These are phyloP conservation scores for Theobroma grandiflorum DNA, from an alignment of 441 rosid genomes.

Conservation along the genomic window DNA sequence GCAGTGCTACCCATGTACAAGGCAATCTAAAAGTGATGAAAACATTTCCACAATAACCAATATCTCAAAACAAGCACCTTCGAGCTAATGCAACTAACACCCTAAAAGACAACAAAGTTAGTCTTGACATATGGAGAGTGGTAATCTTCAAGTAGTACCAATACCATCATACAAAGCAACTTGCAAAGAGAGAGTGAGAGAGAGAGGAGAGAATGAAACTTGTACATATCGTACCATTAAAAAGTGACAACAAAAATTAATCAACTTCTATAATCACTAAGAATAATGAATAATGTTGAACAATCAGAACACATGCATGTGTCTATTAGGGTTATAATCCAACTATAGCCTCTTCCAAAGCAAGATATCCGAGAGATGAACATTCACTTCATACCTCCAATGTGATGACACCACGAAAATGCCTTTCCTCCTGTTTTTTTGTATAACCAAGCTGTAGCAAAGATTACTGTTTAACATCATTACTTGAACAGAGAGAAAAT, in stretches of 20 bases:
- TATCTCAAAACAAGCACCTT: neutral
- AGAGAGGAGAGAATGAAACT: neutral
- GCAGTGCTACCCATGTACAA: neutral
- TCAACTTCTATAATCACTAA: conserved; percentile 9
- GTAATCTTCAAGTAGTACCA: neutral
- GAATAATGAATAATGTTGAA: neutral
- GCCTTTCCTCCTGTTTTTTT: conserved; percentile 94
- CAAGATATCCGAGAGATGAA: neutral
- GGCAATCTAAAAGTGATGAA: neutral
- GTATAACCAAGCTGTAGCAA: conserved; percentile 92
- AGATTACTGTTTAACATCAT: conserved; percentile 23
- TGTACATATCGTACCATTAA: neutral
- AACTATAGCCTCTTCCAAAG: neutral
- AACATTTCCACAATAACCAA: neutral
- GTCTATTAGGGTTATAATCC: neutral
- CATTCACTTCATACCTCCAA: conserved; percentile 70
- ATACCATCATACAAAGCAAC: neutral
- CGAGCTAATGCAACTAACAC: neutral
- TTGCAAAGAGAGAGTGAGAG: neutral
- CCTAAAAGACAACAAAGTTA: neutral
- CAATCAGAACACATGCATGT: neutral
- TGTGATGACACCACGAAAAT: conserved; percentile 88
- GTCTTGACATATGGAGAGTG: neutral
- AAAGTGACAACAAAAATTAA: neutral
- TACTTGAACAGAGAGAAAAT: conserved; percentile 19